Evolutionary conservation across 495 filamentous ascomycete genomes (phyloP).

Genomic region (Aspergillus campestris): DNA sequence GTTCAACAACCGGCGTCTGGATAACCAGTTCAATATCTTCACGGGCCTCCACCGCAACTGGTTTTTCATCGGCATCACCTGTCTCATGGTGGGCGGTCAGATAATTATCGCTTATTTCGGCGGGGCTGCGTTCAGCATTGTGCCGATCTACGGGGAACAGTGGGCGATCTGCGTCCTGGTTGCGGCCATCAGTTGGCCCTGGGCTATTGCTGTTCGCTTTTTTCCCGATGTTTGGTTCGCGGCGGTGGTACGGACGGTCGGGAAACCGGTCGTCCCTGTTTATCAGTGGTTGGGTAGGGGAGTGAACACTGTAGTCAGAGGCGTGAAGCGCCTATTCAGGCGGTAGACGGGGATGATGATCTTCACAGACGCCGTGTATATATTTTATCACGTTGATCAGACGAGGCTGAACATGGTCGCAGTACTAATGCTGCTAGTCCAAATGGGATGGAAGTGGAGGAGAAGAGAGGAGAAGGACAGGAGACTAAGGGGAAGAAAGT

Average conservation of each 20-base stretch:
- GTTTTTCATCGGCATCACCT: slow-evolving; percentile 64
- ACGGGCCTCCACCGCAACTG: slow-evolving; percentile 59
- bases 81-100: slow-evolving; percentile 62
- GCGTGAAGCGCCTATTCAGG: background rate
- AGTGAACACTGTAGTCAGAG: background rate
- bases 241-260: slow-evolving; percentile 20
- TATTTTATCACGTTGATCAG: too few species aligned
- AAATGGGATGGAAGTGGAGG: too few species aligned
- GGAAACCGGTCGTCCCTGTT: slow-evolving; percentile 2
- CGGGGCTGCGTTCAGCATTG: slow-evolving; percentile 55
- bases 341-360: too few species aligned
- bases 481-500: too few species aligned
- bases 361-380: too few species aligned
- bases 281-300: slow-evolving; percentile 2
- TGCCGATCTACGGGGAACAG: slow-evolving; percentile 48
- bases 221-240: slow-evolving; percentile 37
- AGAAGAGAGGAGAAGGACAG: too few species aligned
- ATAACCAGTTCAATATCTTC: slow-evolving; percentile 74
- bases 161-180: slow-evolving; percentile 63
- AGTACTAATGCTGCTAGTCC: too few species aligned
- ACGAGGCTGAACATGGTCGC: too few species aligned
- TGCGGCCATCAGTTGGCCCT: slow-evolving; percentile 56
- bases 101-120: slow-evolving; percentile 65
- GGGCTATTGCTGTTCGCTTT: slow-evolving; percentile 55
- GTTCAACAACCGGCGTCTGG: slow-evolving; percentile 74